Evolutionary conservation across 768 basidiomycete genomes (phyloP), one percentile per base, ranked within the genome.

Genomic region (Paxillus ammoniavirescens): DNA sequence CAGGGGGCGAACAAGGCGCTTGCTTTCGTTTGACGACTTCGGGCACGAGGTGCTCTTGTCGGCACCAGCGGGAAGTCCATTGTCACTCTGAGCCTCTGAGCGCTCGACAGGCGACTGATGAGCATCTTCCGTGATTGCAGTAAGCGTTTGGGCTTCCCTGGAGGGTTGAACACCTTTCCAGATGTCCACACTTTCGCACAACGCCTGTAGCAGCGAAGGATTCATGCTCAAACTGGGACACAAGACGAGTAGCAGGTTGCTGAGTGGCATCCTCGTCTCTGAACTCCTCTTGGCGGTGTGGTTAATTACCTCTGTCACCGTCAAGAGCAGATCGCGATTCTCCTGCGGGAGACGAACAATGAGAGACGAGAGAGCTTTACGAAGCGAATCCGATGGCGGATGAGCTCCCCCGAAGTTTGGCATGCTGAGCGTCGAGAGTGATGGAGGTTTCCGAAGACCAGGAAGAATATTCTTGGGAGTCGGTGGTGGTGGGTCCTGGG

Each of bases 251-350:
- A 95, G 74, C 60, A 98, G 69, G 63, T 97, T 97, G 67, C 87
- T 87, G 59, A 97, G 70, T 2, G 93, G 91, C 94, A 98, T 98
- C 72, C 91, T 92, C 35, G 93, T 98, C 61, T 83, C 81, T 58
- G 78, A 79, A 62, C 78, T 77, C 57, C 82, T 78, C 51, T 74
- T 76, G 0, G 90, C 83, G 13, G 92, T 94, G 41, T 81, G 82
- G 42, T 80, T 82, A 58, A 96, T 88, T 36, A 97, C 76, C 59
- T 91, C 86, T 45, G 84, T 80, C 21, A 96, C 83, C 12, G 92
- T 95, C 44, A 82, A 77, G 36, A 95, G 75, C n/a, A 96, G 76
- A 65, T 93, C 93, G 52, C 85, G 81, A 61, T 94, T 92, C 67
- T 92, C 91, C 55, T 70, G 71, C 0, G 94, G 93, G 0, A 98